These are phyloP conservation scores for Lepidium aucheri DNA, from an alignment of 345 rosid species.

Conservation along the genomic window DNA sequence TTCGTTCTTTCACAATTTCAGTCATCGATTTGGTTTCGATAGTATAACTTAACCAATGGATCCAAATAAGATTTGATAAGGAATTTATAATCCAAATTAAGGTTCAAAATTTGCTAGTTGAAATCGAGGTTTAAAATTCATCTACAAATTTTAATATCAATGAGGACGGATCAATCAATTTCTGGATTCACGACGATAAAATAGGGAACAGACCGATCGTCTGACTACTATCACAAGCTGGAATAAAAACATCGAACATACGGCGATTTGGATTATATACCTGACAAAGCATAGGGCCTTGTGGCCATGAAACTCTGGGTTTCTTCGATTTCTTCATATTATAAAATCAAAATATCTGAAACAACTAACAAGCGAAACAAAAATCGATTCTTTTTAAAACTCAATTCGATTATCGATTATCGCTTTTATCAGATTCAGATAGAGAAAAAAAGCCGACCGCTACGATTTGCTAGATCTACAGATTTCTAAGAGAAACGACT, in stretches of 20 bases:
- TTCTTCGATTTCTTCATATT: slow-evolving; percentile 45
- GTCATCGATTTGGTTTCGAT: neutral
- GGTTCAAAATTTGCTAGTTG: neutral
- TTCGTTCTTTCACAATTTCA: neutral
- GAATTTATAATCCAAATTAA: neutral
- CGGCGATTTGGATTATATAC: slow-evolving; percentile 20
- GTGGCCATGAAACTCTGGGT: slow-evolving; percentile 55
- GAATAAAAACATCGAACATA: neutral
- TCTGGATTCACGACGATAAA: neutral
- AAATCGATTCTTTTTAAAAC: neutral
- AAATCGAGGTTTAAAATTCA: neutral
- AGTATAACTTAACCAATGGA: neutral
- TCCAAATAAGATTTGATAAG: neutral
- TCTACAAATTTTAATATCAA: neutral
- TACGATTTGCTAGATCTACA: slow-evolving; percentile 10
- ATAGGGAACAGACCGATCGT: too few relatives aligned
- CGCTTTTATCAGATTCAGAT: slow-evolving; percentile 1
- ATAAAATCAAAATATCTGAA: neutral
- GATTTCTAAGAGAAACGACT: neutral
- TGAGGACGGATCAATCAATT: neutral
- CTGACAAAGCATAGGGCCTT: slow-evolving; percentile 50
- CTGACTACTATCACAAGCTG: neutral
- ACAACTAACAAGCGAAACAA: neutral
- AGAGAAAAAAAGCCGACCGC: neutral
- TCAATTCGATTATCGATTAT: neutral